Evolutionary conservation across 2,329 filamentous ascomycete species (phyloP).

Genomic region (Fusarium protoensiforme): DNA sequence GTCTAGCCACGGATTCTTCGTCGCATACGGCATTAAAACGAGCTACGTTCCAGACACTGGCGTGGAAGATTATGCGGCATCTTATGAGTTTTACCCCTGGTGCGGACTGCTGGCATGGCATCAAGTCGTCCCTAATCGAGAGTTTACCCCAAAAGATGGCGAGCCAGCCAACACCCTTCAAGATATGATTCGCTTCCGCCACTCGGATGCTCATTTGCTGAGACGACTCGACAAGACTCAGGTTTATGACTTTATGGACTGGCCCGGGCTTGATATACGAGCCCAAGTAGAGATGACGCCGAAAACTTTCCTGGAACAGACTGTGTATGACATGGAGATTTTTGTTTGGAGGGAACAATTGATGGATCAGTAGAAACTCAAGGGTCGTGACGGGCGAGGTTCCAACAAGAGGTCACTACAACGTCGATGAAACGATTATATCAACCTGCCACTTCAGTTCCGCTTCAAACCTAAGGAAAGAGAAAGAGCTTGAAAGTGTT

Average conservation of each 20-base stretch:
- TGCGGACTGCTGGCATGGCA: not conserved
- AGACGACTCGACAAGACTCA: not conserved
- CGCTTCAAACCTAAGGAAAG: no score
- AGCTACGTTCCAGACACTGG: no score
- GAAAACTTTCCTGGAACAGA: not conserved
- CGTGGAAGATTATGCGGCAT: no score
- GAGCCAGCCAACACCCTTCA: not conserved
- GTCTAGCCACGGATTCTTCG: not conserved
- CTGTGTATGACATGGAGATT: not conserved
- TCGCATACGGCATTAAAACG: not conserved
- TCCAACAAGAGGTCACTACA: not conserved
- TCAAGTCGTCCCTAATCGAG: not conserved
- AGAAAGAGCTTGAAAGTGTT: no score
- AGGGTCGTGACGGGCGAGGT: not conserved
- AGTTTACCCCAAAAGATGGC: not conserved
- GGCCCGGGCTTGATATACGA: not conserved
- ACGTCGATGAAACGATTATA: no score
- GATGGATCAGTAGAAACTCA: not conserved
- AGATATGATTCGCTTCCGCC: not conserved
- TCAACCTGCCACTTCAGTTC: no score
- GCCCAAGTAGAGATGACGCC: not conserved
- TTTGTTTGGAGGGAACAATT: not conserved
- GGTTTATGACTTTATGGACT: not conserved
- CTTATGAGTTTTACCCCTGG: not conserved
- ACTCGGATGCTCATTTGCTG: accelerated